Base-by-base conservation (phyloP, 192 early-diverging fungal species). In the Backusella psychrophila region DNA sequence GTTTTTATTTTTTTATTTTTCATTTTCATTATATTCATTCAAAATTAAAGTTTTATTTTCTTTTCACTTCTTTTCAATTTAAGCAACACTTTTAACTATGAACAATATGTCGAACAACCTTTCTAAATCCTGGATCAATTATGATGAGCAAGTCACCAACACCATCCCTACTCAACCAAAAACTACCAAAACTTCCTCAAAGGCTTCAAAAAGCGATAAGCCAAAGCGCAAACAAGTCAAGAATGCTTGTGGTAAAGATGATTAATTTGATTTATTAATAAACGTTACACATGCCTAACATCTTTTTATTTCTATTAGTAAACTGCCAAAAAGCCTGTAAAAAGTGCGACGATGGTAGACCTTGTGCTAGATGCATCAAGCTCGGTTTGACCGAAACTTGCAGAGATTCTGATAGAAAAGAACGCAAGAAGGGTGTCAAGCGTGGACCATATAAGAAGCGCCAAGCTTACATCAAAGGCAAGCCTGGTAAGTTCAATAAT, bases 301-400 rank as follows among this genome's bases (percentile, higher is more conserved):
- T 63, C 3, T 71, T 65, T 53, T 71, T 31, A 7, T 56, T 38
- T 31, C 12, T 2, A 38, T 73, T 79, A 88, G 87, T 94, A 35
- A 93, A 96, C 72, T 97, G 96, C 75, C 93, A 94, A 84, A 90
- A 91, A 35, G 91, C 94, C 0, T 95, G 95, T 81, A 98, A 98
- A 83, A 98, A 96, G 78, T 98, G 96, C 78, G 95, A 94, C 66
- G 90, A 92, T 65, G 90, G 82, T 15, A 80, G 96, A 65, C 96
- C 96, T 6, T 98, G 96, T 75, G 77, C 84, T 75, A 88, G 96
- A 4, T 98, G 96, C 77, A 78, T 92, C 71, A 91, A 91, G 73
- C 90, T 91, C 66, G 87, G 87, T 23, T 75, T 96, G 11, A 86
- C 84, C 0, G 87, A 85, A 12, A 86, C 90, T 8, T 96, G 95